Percentiles rank a stretch among this genome's conserved stretches.
Conservation (phyloP, 2,329 filamentous ascomycete genomes). For the Cordyceps tenuipes region DNA sequence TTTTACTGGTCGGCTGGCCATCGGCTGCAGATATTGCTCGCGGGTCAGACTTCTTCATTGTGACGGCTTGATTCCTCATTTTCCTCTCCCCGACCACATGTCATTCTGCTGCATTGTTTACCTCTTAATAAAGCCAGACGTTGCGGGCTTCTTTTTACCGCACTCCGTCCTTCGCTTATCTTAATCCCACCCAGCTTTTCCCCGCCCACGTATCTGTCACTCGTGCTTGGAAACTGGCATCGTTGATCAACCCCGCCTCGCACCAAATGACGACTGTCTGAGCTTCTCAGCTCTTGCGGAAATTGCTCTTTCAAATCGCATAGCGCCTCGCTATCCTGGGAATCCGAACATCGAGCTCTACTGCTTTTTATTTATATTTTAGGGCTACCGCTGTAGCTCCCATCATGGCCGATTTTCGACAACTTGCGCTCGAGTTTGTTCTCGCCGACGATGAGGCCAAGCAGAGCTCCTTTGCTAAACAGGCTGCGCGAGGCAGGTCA, state of each 20-base stretch:
- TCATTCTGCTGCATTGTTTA: neutral
- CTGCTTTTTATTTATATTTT: neutral
- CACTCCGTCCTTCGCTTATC: neutral
- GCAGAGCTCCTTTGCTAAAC: conserved; percentile 32
- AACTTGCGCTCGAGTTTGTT: conserved; percentile 46
- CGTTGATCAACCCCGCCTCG: conserved; percentile 10
- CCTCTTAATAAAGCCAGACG: neutral
- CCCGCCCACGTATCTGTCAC: neutral
- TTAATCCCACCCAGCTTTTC: neutral
- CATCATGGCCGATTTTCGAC: conserved; percentile 42
- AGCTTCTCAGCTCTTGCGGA: neutral
- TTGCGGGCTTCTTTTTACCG: neutral
- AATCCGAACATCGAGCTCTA: neutral
- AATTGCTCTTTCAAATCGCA: conserved; percentile 5
- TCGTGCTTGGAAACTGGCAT: neutral
- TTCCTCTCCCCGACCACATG: neutral
- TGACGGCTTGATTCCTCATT: neutral
- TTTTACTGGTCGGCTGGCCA: neutral
- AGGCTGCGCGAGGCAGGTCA: conserved; percentile 35
- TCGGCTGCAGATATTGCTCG: neutral
- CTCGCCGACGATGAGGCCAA: conserved; percentile 39
- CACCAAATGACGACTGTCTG: conserved; percentile 3
- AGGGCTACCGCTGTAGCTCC: neutral
- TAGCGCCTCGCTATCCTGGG: neutral
- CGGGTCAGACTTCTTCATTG: neutral